Evolutionary conservation across 2,329 filamentous ascomycete genomes (phyloP).

Genomic region (Coniochaeta sp.): DNA sequence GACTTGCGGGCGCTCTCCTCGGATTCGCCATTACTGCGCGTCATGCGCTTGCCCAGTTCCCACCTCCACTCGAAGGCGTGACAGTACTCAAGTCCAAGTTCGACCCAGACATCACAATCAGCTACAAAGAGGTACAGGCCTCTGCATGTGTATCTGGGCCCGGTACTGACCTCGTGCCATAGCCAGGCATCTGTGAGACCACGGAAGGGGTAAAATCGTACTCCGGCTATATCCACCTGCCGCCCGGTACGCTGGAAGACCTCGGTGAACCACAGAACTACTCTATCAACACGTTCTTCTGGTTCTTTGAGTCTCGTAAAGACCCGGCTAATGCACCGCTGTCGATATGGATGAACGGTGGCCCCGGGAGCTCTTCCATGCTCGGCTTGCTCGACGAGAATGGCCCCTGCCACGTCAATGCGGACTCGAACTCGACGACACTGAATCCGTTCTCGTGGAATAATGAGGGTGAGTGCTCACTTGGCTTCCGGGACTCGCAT

Average conservation of each 20-base stretch:
- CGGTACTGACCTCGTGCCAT: not conserved
- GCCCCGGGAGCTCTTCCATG: conserved; percentile 30
- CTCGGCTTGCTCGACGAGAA: conserved; percentile 20
- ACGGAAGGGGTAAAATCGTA: conserved; percentile 54
- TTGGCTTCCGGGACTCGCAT: conserved; percentile 17
- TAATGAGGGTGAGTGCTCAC: conserved; percentile 27
- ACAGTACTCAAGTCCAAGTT: conserved; percentile 50
- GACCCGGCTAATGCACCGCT: conserved; percentile 20
- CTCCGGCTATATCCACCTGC: conserved; percentile 54
- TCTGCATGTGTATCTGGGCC: conserved; percentile 6
- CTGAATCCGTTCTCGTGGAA: conserved; percentile 52
- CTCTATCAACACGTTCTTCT: conserved; percentile 55
- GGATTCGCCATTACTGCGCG: not conserved
- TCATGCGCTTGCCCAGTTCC: conserved; percentile 18
- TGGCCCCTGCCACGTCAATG: conserved; percentile 29
- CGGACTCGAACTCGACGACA: conserved; percentile 37
- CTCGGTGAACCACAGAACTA: conserved; percentile 37
- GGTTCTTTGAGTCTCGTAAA: conserved; percentile 51
- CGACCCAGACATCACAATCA: conserved; percentile 51
- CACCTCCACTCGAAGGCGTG: conserved; percentile 21
- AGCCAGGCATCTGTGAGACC: conserved; percentile 52
- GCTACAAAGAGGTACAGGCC: conserved; percentile 45
- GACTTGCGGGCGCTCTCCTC: not conserved
- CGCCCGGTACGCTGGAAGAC: conserved; percentile 29
- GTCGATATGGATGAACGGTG: conserved; percentile 29